Base-by-base conservation (phyloP, 345 rosid species). In the Rhodamnia argentea region DNA sequence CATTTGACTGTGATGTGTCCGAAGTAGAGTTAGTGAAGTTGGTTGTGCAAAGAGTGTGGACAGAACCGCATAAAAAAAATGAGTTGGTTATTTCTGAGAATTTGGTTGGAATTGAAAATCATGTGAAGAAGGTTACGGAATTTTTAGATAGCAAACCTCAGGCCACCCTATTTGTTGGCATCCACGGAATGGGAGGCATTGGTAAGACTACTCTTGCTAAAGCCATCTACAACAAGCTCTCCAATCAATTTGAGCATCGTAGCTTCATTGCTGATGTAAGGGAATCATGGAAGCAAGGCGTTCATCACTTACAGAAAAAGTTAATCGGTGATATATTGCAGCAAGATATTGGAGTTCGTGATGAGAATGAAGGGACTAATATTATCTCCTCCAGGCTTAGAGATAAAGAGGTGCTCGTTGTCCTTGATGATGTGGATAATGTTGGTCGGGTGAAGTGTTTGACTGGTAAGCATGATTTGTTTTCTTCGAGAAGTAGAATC, bases 1-100 rank as follows among this genome's bases (percentile, higher is more conserved):
- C 32, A n/a, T 1, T 59, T 59, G 70, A 13, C 7, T n/a, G 70
- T n/a, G n/a, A n/a, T n/a, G n/a, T n/a, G 70, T 12, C 7, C 13
- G 70, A 59, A 59, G 70, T 0, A n/a, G 0, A 59, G 0, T 59
- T 59, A 15, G 37, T 59, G 37, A n/a, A n/a, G 12, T 4, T 0
- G 0, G 32, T 59, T n/a, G 70, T 59, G 32, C 70, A 3, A n/a
- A 59, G 27, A 0, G 70, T 13, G 18, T n/a, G n/a, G 8, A 59
- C 1, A 5, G 70, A 59, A 2, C 8, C n/a, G 37, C n/a, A n/a
- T n/a, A 59, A 59, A 18, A 59, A 59, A 13, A 59, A 59, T n/a
- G 29, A 59, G 37, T n/a, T 59, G 70, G 15, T 59, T 59, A n/a
- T 59, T n/a, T 59, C 70, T 13, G 1, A 59, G 32, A 59, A 59